phyloP scores from a whole-genome alignment of 106 monocot species.

The Dioscorea dumetorum region DNA sequence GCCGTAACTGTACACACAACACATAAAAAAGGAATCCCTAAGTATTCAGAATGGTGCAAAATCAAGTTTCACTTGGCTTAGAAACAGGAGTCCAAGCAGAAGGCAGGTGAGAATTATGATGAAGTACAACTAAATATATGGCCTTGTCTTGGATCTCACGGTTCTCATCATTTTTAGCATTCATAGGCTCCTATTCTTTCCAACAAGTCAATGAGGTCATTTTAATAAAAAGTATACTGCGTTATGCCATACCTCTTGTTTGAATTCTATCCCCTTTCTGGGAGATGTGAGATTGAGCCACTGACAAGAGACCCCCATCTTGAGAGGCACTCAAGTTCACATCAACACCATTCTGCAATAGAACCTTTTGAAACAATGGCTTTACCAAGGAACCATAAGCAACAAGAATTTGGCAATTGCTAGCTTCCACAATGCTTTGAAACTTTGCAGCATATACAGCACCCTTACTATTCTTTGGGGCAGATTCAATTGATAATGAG shows the following conservation, averaged over 20 bases:
- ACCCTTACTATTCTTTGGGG: slow-evolving; percentile 24
- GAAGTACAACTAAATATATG: background rate
- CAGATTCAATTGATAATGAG: slow-evolving; percentile 24
- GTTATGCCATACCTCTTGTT: slow-evolving; percentile 37
- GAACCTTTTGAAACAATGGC: slow-evolving; percentile 72
- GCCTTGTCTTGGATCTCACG: background rate
- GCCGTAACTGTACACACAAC: slow-evolving; percentile 38
- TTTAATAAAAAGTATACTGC: background rate
- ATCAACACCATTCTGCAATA: slow-evolving; percentile 57
- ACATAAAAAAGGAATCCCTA: background rate
- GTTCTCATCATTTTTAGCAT: too few species aligned
- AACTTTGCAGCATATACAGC: slow-evolving; percentile 76
- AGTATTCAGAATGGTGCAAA: background rate
- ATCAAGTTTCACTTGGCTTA: too few species aligned
- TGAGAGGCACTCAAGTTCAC: slow-evolving; percentile 38
- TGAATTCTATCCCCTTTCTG: slow-evolving; percentile 30
- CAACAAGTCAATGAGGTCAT: background rate
- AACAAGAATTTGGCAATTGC: slow-evolving; percentile 39
- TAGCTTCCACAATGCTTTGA: slow-evolving; percentile 25
- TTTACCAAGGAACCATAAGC: slow-evolving; percentile 68
- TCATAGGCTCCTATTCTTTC: background rate
- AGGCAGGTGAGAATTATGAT: background rate
- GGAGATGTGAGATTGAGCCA: slow-evolving; percentile 12
- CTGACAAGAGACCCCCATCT: slow-evolving; percentile 64
- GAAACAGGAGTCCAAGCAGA: too few species aligned